phyloP scores from a whole-genome alignment of 352 stramenopile genomes.

The Phytophthora parvispora region DNA sequence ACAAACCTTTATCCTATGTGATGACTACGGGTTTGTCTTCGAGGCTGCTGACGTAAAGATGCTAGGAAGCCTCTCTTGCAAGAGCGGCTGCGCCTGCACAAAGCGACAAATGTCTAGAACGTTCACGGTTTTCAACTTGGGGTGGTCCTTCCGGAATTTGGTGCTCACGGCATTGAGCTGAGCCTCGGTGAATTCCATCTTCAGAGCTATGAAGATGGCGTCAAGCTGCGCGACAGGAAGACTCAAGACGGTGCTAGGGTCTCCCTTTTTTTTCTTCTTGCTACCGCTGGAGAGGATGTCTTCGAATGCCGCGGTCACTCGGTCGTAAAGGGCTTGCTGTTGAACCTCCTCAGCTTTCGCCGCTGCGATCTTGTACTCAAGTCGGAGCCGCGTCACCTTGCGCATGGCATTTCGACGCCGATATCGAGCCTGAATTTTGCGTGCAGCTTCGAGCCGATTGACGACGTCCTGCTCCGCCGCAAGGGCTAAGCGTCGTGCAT shows the following conservation, averaged over 20 bases:
- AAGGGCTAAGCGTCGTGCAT: slow-evolving; percentile 30
- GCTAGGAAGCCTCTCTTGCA: slow-evolving; percentile 30
- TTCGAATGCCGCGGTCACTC: slow-evolving; percentile 55
- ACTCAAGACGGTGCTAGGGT: slow-evolving; percentile 38
- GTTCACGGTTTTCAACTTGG: slow-evolving; percentile 59
- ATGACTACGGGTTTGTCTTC: not conserved
- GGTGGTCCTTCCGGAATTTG: slow-evolving; percentile 49
- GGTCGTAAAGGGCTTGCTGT: slow-evolving; percentile 62
- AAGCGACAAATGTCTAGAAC: slow-evolving; percentile 78
- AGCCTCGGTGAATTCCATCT: slow-evolving; percentile 39
- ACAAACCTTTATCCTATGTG: not conserved
- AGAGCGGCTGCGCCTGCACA: slow-evolving; percentile 39
- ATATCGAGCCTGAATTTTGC: slow-evolving; percentile 77
- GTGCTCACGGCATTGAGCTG: slow-evolving; percentile 34
- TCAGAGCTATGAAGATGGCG: slow-evolving; percentile 48
- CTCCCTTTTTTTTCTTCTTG: slow-evolving; percentile 37
- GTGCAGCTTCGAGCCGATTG: slow-evolving; percentile 42
- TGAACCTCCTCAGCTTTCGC: slow-evolving; percentile 57
- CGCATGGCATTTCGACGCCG: slow-evolving; percentile 64
- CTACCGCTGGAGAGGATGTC: slow-evolving; percentile 12
- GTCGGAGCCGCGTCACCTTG: slow-evolving; percentile 52
- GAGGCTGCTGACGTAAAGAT: slow-evolving; percentile 5
- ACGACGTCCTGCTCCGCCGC: slow-evolving; percentile 33
- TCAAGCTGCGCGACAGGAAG: slow-evolving; percentile 53
- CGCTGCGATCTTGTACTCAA: slow-evolving; percentile 57